phyloP scores from a whole-genome alignment of 305 asterid genomes.

The Solanum hybrid region DNA sequence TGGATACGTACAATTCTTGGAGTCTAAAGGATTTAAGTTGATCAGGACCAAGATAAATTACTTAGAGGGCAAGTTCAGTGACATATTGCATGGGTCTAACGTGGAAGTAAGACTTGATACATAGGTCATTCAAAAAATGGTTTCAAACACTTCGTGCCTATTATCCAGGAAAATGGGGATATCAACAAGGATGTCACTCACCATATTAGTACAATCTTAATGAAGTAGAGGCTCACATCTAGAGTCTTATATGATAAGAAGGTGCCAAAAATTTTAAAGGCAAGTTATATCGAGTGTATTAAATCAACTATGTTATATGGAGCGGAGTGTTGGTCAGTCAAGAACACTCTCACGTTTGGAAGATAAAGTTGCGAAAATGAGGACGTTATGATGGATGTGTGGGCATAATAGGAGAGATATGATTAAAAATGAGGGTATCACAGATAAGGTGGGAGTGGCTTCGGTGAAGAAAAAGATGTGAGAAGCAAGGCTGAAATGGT shows the following conservation, averaged over 20 bases:
- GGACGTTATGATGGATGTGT: neutral
- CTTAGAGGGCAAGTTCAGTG: neutral
- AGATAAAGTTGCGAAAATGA: neutral
- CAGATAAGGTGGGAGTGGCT: neutral
- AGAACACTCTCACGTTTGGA: neutral
- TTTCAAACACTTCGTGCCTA: too few relatives aligned
- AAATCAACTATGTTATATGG: neutral
- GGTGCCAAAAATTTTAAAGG: neutral
- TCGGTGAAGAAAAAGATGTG: neutral
- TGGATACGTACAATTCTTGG: neutral
- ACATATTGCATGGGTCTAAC: neutral
- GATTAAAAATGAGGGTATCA: neutral
- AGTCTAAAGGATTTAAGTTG: neutral
- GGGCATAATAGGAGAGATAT: neutral
- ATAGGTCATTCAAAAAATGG: neutral
- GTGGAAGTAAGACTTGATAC: neutral
- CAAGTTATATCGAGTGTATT: neutral
- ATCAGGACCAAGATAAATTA: neutral
- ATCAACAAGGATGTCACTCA: neutral
- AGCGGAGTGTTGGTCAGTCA: neutral
- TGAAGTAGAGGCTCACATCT: neutral
- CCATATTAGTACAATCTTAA: neutral
- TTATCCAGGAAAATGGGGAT: neutral
- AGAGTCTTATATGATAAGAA: neutral
- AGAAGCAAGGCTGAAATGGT: neutral